These are phyloP conservation scores for Digitaria exilis DNA, from an alignment of 202 grass and related monocot genomes.

Conservation along the genomic window DNA sequence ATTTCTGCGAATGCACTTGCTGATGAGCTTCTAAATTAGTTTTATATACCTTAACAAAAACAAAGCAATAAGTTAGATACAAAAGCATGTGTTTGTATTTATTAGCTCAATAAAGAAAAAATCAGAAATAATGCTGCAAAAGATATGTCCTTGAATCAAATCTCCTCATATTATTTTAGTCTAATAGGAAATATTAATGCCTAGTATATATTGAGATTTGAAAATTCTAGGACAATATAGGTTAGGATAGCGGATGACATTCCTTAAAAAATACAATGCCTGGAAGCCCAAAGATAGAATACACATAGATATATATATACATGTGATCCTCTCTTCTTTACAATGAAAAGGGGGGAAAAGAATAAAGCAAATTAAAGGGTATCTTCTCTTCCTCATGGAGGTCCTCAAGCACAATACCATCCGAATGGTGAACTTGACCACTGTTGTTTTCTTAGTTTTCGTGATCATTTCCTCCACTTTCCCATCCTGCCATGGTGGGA, in stretches of 20 bases:
- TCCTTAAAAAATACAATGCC: neutral
- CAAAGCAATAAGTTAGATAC: too few relatives aligned
- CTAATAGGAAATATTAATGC: neutral
- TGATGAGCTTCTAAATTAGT: too few relatives aligned
- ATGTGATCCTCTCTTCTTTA: neutral
- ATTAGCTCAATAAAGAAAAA: too few relatives aligned
- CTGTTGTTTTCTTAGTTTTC: neutral
- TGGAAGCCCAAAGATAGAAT: neutral
- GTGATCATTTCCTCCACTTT: neutral
- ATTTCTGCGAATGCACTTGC: too few relatives aligned
- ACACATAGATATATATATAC: too few relatives aligned
- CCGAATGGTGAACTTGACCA: neutral
- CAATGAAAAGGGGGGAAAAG: neutral
- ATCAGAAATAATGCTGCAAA: neutral
- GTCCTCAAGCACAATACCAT: too few relatives aligned
- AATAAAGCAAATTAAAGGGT: too few relatives aligned
- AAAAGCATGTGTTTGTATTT: too few relatives aligned
- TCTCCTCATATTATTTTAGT: neutral
- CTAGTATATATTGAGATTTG: neutral
- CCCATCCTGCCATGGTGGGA: neutral
- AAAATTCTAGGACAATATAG: neutral
- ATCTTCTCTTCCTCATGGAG: neutral
- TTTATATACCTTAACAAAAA: too few relatives aligned
- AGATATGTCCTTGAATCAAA: neutral
- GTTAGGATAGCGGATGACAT: neutral